Evolutionary conservation across 345 rosid genomes (phyloP).

Genomic region (Pelargonium nanum): DNA sequence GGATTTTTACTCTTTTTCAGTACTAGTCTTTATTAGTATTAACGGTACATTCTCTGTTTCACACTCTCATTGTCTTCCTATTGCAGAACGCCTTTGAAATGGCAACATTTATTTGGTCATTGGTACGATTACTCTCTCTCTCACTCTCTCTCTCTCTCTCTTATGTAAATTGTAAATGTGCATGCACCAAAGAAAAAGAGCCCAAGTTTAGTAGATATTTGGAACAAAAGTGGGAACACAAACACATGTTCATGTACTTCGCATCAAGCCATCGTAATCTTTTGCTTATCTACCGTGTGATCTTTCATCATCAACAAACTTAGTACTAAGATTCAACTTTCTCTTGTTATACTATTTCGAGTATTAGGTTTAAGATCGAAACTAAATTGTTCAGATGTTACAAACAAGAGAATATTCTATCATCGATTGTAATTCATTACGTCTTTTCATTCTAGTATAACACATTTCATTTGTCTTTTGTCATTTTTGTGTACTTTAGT

Average conservation of each 20-base stretch:
- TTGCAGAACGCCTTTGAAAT: slow-evolving; percentile 95
- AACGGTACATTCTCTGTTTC: background rate
- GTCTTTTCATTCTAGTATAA: background rate
- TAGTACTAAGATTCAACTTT: background rate
- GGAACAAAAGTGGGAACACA: too few species aligned
- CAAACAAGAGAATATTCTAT: too few species aligned
- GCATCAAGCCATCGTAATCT: too few species aligned
- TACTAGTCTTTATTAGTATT: background rate
- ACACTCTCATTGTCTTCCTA: slow-evolving; percentile 1
- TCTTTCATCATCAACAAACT: too few species aligned
- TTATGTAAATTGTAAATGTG: background rate
- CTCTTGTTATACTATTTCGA: too few species aligned
- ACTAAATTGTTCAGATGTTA: background rate
- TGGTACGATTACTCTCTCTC: slow-evolving; percentile 35
- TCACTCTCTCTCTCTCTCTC: background rate
- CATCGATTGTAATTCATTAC: too few species aligned
- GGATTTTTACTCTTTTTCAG: background rate
- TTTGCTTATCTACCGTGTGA: too few species aligned
- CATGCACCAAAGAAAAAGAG: too few species aligned
- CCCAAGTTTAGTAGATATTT: too few species aligned
- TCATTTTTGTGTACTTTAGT: slow-evolving; percentile 25
- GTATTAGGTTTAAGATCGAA: too few species aligned
- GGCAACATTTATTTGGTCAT: slow-evolving; percentile 93
- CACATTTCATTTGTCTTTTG: background rate
- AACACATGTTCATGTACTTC: too few species aligned